Conservation (phyloP, 345 rosid genomes). For the Euphorbia pulcherrima region DNA sequence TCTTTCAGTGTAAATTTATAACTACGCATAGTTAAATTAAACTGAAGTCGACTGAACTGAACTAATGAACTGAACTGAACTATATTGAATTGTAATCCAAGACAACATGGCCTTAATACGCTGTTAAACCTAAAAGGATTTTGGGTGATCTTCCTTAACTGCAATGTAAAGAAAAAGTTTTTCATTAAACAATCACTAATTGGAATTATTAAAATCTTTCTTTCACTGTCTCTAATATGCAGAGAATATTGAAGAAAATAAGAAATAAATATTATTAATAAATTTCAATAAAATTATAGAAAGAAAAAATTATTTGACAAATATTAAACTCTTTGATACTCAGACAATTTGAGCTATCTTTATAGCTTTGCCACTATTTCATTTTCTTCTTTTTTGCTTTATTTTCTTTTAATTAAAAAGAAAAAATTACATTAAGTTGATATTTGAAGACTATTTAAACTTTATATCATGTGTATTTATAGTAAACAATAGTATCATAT, state of each 20-base stretch:
- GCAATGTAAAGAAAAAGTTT: constrained; percentile 27
- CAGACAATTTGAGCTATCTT: constrained; percentile 38
- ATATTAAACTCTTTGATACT: constrained; percentile 31
- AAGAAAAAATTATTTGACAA: constrained; percentile 48
- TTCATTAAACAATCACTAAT: constrained; percentile 13
- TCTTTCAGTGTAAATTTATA: too few species aligned
- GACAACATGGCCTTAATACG: too few species aligned
- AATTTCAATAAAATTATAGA: neutral
- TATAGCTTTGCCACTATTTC: neutral
- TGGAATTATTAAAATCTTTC: constrained; percentile 5
- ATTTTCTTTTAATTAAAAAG: neutral
- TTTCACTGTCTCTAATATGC: constrained; percentile 12
- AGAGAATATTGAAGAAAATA: neutral
- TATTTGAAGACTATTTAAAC: too few species aligned
- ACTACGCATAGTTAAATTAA: too few species aligned
- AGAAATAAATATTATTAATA: too few species aligned
- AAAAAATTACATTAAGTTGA: neutral
- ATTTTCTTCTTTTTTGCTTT: neutral
- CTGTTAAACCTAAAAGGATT: constrained; percentile 16
- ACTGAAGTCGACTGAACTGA: too few species aligned
- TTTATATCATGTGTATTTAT: too few species aligned
- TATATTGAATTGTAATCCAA: too few species aligned
- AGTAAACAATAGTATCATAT: too few species aligned
- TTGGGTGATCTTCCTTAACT: constrained; percentile 32
- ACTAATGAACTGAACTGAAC: too few species aligned